A percentile compares a stretch with the other conserved stretches of the same genome.
These are phyloP conservation scores for Candida qinlingensis DNA, from an alignment of 805 yeast genomes.

Conservation along the genomic window DNA sequence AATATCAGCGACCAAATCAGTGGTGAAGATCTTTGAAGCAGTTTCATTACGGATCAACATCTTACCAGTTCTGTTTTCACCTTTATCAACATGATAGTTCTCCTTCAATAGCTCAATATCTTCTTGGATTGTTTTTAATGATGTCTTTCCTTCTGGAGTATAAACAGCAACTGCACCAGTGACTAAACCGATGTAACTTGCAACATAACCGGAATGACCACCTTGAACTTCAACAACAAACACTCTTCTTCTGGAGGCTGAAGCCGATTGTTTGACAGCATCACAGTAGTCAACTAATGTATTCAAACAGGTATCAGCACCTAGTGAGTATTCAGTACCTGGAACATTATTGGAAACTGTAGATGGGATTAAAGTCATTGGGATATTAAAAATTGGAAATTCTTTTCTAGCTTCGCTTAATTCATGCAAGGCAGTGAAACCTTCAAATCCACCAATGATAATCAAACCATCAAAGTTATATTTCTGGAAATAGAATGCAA, in stretches of 20 bases:
- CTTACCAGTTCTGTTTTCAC: slow-evolving; percentile 80
- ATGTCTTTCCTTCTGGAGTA: slow-evolving; percentile 80
- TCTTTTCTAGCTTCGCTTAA: slow-evolving; percentile 67
- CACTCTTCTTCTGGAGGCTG: slow-evolving; percentile 89
- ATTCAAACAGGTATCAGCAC: slow-evolving; percentile 94
- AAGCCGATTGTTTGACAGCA: slow-evolving; percentile 89
- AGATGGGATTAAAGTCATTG: slow-evolving; percentile 90
- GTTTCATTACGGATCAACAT: slow-evolving; percentile 77
- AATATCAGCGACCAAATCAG: slow-evolving; percentile 78
- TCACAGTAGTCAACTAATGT: slow-evolving; percentile 90
- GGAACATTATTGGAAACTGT: slow-evolving; percentile 97
- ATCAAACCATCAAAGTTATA: slow-evolving; percentile 83
- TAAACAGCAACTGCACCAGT: slow-evolving; percentile 91
- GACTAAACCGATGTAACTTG: slow-evolving; percentile 76
- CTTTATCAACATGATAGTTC: slow-evolving; percentile 67
- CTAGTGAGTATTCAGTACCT: slow-evolving; percentile 95
- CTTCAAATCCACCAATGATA: slow-evolving; percentile 95
- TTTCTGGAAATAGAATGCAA: slow-evolving; percentile 91
- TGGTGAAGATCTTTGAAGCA: slow-evolving; percentile 77
- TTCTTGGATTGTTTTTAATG: slow-evolving; percentile 61
- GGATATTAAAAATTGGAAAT: slow-evolving; percentile 91
- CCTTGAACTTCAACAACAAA: slow-evolving; percentile 98
- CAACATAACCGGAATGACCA: slow-evolving; percentile 92
- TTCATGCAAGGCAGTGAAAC: slow-evolving; percentile 80
- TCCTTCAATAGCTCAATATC: slow-evolving; percentile 69